A percentile compares a stretch with the other conserved stretches of the same genome.
phyloP scores from a whole-genome alignment of 1,284 basidiomycete species.

The Sporisorium reilianum region DNA sequence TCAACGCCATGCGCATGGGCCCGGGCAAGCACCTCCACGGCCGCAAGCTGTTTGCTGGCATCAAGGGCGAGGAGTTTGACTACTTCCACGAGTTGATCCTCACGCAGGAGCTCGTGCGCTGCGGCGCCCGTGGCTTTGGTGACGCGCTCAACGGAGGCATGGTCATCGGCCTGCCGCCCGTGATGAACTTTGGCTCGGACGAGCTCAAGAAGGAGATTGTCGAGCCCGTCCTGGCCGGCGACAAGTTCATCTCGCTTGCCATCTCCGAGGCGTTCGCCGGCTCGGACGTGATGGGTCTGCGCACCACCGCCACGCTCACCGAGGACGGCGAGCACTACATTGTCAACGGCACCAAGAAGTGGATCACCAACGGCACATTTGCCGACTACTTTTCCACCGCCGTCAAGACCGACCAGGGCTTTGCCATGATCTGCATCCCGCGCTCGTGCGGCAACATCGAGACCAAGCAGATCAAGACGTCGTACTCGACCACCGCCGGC shows the following conservation, averaged over 20 bases:
- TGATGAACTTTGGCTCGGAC: conserved; percentile 84
- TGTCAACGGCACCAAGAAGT: conserved; percentile 72
- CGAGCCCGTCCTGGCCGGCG: conserved; percentile 82
- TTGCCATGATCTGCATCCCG: conserved; percentile 83
- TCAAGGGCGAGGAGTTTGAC: conserved; percentile 88
- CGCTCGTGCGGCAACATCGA: conserved; percentile 75
- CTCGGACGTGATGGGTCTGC: conserved; percentile 78
- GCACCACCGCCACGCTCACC: conserved; percentile 83
- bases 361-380: conserved; percentile 89
- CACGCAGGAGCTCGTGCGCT: conserved; percentile 84
- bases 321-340: conserved; percentile 79
- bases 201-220: conserved; percentile 83
- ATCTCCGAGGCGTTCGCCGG: conserved; percentile 92
- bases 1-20: conserved; percentile 74
- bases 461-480: conserved; percentile 81
- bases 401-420: conserved; percentile 76
- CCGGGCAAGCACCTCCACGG: conserved; percentile 83
- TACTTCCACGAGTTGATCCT: conserved; percentile 85
- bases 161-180: conserved; percentile 70
- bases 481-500: conserved; percentile 70
- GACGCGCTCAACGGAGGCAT: conserved; percentile 70
- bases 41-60: conserved; percentile 82
- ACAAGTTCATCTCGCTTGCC: conserved; percentile 85
- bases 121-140: conserved; percentile 76
- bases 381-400: conserved; percentile 73